These are phyloP conservation scores for Fulvia fulva DNA, from an alignment of 2,329 filamentous ascomycete species.

Conservation along the genomic window DNA sequence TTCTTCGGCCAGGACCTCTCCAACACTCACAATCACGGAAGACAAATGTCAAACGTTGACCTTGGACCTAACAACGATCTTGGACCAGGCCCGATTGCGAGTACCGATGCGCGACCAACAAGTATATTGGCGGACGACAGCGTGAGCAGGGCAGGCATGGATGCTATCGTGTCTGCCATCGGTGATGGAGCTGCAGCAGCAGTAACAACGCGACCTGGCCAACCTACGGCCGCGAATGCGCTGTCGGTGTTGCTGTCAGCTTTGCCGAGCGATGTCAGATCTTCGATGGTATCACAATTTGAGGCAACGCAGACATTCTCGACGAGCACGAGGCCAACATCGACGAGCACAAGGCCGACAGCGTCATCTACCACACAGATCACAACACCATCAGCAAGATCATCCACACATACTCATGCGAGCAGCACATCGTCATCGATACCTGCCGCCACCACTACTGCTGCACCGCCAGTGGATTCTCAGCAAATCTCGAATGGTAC, in stretches of 20 bases:
- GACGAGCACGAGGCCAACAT: background rate
- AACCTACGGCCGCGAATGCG: constrained; percentile 5
- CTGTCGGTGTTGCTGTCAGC: constrained; percentile 7
- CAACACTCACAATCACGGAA: background rate
- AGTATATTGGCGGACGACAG: background rate
- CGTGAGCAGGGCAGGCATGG: constrained; percentile 4
- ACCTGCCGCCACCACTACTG: constrained; percentile 5
- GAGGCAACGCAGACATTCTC: background rate
- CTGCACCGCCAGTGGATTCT: background rate
- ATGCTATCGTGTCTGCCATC: constrained; percentile 1
- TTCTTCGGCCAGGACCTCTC: background rate
- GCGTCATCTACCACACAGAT: background rate
- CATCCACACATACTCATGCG: background rate
- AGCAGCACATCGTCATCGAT: constrained; percentile 6
- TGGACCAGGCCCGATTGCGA: background rate
- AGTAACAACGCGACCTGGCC: background rate
- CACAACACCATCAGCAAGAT: background rate
- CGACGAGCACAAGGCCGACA: background rate
- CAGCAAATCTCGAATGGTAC: constrained; percentile 4
- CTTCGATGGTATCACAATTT: constrained; percentile 4
- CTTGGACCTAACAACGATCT: background rate
- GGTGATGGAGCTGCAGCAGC: constrained; percentile 4
- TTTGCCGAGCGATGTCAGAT: constrained; percentile 4
- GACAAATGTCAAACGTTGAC: background rate
- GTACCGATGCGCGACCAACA: background rate